phyloP scores from a whole-genome alignment of 106 monocot genomes.

The Dendrobium chrysotoxum region DNA sequence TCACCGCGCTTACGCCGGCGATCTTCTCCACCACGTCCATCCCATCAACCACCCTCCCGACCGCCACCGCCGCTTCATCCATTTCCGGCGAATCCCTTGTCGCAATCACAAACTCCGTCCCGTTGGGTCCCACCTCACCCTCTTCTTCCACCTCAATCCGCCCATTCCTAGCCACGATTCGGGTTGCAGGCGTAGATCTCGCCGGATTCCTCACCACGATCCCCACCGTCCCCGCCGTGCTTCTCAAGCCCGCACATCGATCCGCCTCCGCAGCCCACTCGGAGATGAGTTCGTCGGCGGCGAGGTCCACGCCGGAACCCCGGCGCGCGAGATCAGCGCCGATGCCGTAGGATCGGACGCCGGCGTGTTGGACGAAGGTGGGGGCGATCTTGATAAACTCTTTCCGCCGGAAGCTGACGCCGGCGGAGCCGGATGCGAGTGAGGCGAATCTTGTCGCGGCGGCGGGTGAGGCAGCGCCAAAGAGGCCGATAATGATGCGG shows the following conservation, averaged over 20 bases:
- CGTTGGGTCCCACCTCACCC: constrained; percentile 37
- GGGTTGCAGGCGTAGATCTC: constrained; percentile 32
- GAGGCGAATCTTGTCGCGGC: constrained; percentile 6
- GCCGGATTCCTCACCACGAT: constrained; percentile 38
- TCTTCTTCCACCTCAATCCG: constrained; percentile 48
- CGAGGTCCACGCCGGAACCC: constrained; percentile 7
- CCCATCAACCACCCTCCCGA: constrained; percentile 42
- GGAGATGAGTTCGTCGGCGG: constrained; percentile 13
- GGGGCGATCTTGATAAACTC: constrained; percentile 53
- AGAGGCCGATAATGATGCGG: constrained; percentile 7
- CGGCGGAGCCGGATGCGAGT: constrained; percentile 30
- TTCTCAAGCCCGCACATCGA: constrained; percentile 22
- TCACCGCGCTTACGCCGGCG: constrained; percentile 37
- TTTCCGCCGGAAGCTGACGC: constrained; percentile 42
- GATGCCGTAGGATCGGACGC: constrained; percentile 38
- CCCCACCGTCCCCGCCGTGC: constrained; percentile 36
- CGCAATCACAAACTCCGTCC: constrained; percentile 56
- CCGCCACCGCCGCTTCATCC: constrained; percentile 31
- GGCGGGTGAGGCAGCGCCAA: neutral
- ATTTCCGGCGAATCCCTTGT: constrained; percentile 44
- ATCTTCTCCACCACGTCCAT: constrained; percentile 53
- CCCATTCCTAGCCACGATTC: constrained; percentile 48
- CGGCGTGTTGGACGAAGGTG: constrained; percentile 41
- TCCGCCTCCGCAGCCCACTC: constrained; percentile 28
- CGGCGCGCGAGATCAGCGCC: constrained; percentile 29